Base-by-base conservation (phyloP, 2,329 filamentous ascomycete genomes). In the Anisogramma anomala region DNA sequence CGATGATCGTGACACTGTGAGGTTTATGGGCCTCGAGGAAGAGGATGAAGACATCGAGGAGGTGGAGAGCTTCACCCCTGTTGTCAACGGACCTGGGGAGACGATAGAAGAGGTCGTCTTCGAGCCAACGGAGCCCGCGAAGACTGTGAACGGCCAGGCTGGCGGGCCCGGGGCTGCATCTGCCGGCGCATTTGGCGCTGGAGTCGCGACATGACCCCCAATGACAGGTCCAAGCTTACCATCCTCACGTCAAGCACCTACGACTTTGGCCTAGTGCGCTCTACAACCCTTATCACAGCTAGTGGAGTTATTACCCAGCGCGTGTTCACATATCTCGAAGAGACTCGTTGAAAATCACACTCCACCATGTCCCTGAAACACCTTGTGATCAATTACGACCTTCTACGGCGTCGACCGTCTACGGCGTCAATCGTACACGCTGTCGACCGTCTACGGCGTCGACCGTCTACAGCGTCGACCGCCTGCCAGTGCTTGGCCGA, bases 1-100 rank as follows among this genome's bases (percentile, higher is more conserved):
- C 23, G 62, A 63, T 10, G 54, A 57, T 17, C 65, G 66, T 17
- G 64, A 70, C 18, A 69, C 72, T 3, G 50, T 73, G 13, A 74
- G 77, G 46, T 74, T 66, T 32, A 55, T 57, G 2, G 55, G 63
- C 0, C 64, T 65, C 0, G 66, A 65, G 0, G 66, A 69, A 48
- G 59, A 52, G 14, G 63, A 68, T 39, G 67, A 69, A 47, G 65
- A 68, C 35, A 65, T 70, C 30, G 62, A 66, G 42, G 66, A 49
- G 36, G 48, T 49, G 3, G 48, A 49, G 6, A 39, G 17, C 20
- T 49, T 49, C 23, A 48, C 40, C 3, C 48, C 48, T 4, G 31
- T 49, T 15, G 46, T 48, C 6, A 28, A 43, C 2, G 43, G 46
- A 0, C 48, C 48, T 5, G 48, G 48, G 3, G 48, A 49, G 34